Percentiles rank a stretch among this genome's conserved stretches.
Conservation (phyloP, 768 basidiomycete species). For the Boletus rubroflammeus region DNA sequence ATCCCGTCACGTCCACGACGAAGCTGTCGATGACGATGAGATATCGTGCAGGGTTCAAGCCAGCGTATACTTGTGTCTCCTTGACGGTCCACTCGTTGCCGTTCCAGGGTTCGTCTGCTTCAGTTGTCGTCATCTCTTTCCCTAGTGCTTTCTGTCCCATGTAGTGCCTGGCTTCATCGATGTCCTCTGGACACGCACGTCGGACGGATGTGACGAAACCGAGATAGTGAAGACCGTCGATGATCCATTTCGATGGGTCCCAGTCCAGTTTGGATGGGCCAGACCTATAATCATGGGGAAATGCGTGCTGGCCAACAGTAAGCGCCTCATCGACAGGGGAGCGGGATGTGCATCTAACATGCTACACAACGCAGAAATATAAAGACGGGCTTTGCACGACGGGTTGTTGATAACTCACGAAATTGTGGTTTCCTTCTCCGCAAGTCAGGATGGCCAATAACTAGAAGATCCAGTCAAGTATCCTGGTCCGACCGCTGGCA, state of each 20-base stretch:
- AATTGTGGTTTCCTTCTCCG: conserved; percentile 14
- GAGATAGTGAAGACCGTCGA: conserved; percentile 1
- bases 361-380: not conserved
- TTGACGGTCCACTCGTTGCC: conserved; percentile 7
- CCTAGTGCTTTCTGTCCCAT: conserved; percentile 6
- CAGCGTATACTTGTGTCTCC: not conserved
- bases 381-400: not conserved
- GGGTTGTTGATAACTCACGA: not conserved
- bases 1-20: conserved; percentile 3
- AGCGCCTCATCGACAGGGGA: not conserved
- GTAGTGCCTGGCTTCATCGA: conserved; percentile 5
- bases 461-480: conserved; percentile 3
- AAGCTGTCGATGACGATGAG: conserved; percentile 8
- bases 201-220: conserved; percentile 8
- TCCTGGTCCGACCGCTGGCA: not conserved
- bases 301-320: conserved; percentile 6
- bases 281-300: conserved; percentile 14
- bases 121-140: not conserved
- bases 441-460: conserved; percentile 11
- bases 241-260: conserved; percentile 16
- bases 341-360: conserved; percentile 1
- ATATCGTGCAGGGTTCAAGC: not conserved
- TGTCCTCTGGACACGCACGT: conserved; percentile 4
- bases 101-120: not conserved
- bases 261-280: conserved; percentile 10